These are phyloP conservation scores for Solanum commersonii DNA, from an alignment of 257 asterid species.

Conservation along the genomic window DNA sequence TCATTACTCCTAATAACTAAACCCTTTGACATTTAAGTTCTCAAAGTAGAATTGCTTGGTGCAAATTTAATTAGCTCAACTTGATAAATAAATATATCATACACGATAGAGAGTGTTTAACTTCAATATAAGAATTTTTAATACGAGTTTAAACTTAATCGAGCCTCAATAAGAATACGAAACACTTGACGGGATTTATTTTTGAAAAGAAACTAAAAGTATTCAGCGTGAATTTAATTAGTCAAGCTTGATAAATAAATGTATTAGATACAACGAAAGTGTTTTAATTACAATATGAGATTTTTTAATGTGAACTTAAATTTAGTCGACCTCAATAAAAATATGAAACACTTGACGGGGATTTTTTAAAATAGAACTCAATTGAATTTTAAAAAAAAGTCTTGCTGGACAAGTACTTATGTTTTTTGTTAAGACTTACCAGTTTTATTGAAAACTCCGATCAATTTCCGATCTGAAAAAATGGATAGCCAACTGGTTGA, in stretches of 20 bases:
- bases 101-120: neutral
- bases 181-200: no score
- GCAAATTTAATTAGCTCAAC: neutral
- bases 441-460: neutral
- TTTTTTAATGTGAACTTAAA: no score
- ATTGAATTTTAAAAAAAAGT: no score
- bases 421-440: neutral
- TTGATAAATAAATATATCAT: neutral
- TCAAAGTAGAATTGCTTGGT: no score
- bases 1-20: neutral
- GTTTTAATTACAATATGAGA: no score
- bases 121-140: neutral
- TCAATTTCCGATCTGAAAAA: neutral
- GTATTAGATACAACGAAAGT: fast-evolving
- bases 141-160: neutral
- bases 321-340: no score
- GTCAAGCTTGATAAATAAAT: neutral
- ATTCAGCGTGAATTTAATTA: neutral
- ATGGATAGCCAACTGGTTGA: conserved; percentile 33
- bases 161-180: fast-evolving
- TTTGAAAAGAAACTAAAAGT: no score
- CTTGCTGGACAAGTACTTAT: neutral
- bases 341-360: no score
- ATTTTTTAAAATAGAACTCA: no score
- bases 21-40: neutral